Conservation (phyloP, 768 basidiomycete species). For the Megacollybia marginata region DNA sequence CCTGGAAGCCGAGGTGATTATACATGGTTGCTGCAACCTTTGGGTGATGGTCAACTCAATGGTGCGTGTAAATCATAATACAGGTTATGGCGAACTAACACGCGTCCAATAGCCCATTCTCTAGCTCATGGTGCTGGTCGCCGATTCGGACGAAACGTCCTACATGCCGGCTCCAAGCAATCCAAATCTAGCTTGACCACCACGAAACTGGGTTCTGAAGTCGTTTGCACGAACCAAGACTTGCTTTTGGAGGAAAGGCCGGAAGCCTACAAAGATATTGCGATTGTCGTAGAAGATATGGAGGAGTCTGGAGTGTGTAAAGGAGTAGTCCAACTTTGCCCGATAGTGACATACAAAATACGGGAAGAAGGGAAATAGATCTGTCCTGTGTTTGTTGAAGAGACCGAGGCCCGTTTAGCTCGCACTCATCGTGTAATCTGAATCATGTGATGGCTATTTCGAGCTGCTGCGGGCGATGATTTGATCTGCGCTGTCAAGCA, state of each 20-base stretch:
- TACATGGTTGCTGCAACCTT: slow-evolving; percentile 26
- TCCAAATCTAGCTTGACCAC: slow-evolving; percentile 21
- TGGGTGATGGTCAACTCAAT: slow-evolving; percentile 26
- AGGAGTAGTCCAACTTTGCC: slow-evolving; percentile 23
- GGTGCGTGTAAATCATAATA: slow-evolving; percentile 10
- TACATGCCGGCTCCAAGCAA: slow-evolving; percentile 23
- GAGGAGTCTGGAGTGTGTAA: slow-evolving; percentile 19
- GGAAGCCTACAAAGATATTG: slow-evolving; percentile 30
- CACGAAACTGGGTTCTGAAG: slow-evolving; percentile 26
- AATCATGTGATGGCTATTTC: no score
- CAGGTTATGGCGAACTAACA: background rate
- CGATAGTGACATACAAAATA: slow-evolving; percentile 31
- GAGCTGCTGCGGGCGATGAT: no score
- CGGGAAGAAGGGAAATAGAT: slow-evolving; percentile 8
- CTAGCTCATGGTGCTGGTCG: slow-evolving; percentile 33
- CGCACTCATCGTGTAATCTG: no score
- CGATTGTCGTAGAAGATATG: slow-evolving; percentile 29
- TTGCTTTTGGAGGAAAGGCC: slow-evolving; percentile 31
- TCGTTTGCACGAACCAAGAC: slow-evolving; percentile 26
- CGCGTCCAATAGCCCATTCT: slow-evolving; percentile 18
- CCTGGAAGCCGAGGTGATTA: slow-evolving; percentile 33
- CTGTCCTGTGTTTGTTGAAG: no score
- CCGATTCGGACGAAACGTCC: slow-evolving; percentile 22
- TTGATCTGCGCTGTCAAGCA: no score
- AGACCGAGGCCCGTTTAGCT: no score